phyloP scores from a whole-genome alignment of 129 eudicot species.

The Escallonia herrerae region DNA sequence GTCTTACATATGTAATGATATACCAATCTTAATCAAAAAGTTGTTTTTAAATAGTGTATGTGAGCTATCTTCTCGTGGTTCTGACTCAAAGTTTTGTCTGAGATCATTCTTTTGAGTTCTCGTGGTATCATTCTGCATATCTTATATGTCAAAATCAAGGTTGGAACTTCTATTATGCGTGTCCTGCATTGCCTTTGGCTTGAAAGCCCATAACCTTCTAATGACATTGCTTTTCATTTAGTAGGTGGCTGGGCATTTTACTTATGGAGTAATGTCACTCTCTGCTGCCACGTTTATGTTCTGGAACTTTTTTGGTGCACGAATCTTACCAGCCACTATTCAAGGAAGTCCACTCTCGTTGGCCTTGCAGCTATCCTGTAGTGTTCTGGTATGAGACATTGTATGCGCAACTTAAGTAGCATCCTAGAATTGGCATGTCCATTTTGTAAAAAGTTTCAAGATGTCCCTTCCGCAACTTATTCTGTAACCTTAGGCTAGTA shows the following conservation, averaged over 20 bases:
- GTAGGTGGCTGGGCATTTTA: constrained; percentile 95
- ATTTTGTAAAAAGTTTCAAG: neutral
- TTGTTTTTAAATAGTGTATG: too few species aligned
- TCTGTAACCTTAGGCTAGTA: neutral
- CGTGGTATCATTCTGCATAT: too few species aligned
- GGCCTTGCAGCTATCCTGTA: constrained; percentile 99
- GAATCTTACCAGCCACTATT: constrained; percentile 63
- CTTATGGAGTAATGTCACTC: constrained; percentile 96
- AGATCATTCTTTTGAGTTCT: too few species aligned
- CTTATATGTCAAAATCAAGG: too few species aligned
- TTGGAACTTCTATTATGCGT: too few species aligned
- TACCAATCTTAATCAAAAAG: too few species aligned
- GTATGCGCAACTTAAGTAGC: neutral
- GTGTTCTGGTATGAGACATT: constrained; percentile 67
- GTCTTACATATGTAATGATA: too few species aligned
- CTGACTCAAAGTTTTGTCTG: too few species aligned
- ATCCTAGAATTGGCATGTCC: constrained; percentile 9
- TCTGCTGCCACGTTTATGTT: constrained; percentile 96
- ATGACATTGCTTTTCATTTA: neutral
- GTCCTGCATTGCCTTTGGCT: neutral
- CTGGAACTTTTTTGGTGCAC: constrained; percentile 85
- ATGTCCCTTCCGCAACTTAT: neutral
- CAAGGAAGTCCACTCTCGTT: constrained; percentile 77
- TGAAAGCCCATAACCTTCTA: neutral
- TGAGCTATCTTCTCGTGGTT: too few species aligned